Evolutionary conservation across 225 moss, liverwort and hornwort genomes (phyloP), one percentile per base, ranked within the genome.

Genomic region (Asterella californica): DNA sequence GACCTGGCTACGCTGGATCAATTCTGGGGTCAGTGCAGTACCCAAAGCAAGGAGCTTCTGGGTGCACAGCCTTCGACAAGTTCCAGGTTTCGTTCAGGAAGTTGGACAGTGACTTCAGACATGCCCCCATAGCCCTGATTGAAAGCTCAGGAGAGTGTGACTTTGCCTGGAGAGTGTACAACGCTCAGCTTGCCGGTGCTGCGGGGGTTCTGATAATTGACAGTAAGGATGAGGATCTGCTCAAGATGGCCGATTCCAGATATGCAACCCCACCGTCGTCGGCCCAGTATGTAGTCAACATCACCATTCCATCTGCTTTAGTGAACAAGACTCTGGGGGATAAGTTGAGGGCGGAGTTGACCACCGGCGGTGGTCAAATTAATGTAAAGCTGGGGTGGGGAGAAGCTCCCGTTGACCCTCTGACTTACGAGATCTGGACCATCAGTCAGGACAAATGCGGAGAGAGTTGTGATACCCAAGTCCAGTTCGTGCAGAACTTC

Each of bases 361-460:
- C 70, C 0, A 55, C 6, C n/a, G 79, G 79, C 25, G 79, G 75
- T 14, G 89, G 86, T 64, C 88, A 88, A 82, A 89, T 94, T 74
- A 89, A 88, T 59, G 77, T 94, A 59, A 94, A 91, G 80, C 85
- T 94, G 61, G 92, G 91, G 80, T 94, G 94, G 94, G 87, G 88
- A 59, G 90, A 94, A 82, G 86, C 90, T 25, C 90, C 92, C 46
- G 87, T 86, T 50, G 85, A 90, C 45, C 88, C 92, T 33, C 87
- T 94, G 57, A 79, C 85, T 63, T 94, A 94, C 67, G 92, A 92
- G 84, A 88, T 94, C 78, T 94, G 94, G 94, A 94, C 92, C n/a
- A 89, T 90, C 29, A 94, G 94, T 79, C 92, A 94, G 64, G 94
- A 94, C 80, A 86, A 90, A 60, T 94, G 94, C 79, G 94, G 94